Evolutionary conservation across 2,329 filamentous ascomycete genomes (phyloP), one percentile per base, ranked within the genome.

Genomic region (Xylaria multiplex): DNA sequence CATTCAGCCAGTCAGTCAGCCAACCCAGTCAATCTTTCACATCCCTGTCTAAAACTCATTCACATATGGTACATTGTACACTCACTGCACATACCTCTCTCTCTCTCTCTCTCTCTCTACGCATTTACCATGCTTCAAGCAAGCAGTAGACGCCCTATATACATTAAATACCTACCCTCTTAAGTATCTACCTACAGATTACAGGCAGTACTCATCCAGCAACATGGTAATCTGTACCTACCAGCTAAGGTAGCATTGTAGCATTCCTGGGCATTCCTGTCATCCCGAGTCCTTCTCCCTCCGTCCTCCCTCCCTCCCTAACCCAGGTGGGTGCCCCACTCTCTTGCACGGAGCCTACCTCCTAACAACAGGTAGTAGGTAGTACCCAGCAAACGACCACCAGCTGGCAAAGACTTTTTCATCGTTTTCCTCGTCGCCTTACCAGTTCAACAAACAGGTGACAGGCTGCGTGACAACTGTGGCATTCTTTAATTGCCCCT

Each of bases 401-500:
- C 65, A 65, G 57, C 57, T 65, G 57, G 62, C 52, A 62, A 16
- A 13, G 6, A 3, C 46, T 58, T 40, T 43, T n/a, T 30, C 30
- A 16, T 19, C 11, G 6, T 5, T 19, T 35, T 4, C 49, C 14
- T 37, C 16, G 7, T 11, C 30, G 14, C 14, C 48, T 37, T 22
- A 11, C 49, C 48, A 52, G 27, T 13, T 35, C 16, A n/a, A n/a
- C 13, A 24, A 3, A 11, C 49, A 19, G 35, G n/a, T 48, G 49
- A 52, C 46, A 9, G 42, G 35, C 59, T 62, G 45, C 19, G 35
- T 43, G 52, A 48, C 60, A 48, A 62, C 42, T 46, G 58, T 59
- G 45, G 58, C 65, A 65, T 66, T 65, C 69, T 67, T 63, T 53
- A 43, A 59, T 62, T 59, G 50, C 40, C 52, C 59, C 58, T 43